Percentiles rank a stretch among this genome's conserved stretches.
phyloP scores from a whole-genome alignment of 768 basidiomycete genomes.

The Lyophyllum decastes region DNA sequence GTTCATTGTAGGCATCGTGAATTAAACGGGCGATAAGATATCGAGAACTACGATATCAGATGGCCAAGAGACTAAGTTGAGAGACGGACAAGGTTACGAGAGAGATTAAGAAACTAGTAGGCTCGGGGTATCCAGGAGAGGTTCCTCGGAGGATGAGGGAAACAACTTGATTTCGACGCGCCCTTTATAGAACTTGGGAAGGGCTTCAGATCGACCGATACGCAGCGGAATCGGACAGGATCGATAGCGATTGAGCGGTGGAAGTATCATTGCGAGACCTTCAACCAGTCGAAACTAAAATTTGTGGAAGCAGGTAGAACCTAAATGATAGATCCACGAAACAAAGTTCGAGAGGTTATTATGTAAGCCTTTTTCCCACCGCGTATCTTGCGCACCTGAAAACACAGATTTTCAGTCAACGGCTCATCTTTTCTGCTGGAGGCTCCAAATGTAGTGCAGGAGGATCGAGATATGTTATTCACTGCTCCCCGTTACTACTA shows the following conservation, averaged over 20 bases:
- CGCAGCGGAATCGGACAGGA: neutral
- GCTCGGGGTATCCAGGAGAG: slow-evolving; percentile 13
- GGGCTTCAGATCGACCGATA: slow-evolving; percentile 13
- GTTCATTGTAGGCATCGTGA: slow-evolving; percentile 10
- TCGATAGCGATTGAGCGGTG: slow-evolving; percentile 5
- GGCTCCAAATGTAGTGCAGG: too few relatives aligned
- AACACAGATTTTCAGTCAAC: too few relatives aligned
- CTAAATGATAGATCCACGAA: too few relatives aligned
- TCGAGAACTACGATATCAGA: slow-evolving; percentile 6
- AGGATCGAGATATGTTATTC: too few relatives aligned
- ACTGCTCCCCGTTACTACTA: too few relatives aligned
- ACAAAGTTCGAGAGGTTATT: neutral
- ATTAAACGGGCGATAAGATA: slow-evolving; percentile 6
- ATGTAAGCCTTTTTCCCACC: neutral
- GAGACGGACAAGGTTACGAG: neutral
- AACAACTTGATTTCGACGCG: neutral
- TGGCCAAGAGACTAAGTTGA: neutral
- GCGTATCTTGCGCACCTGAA: too few relatives aligned
- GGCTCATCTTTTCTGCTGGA: too few relatives aligned
- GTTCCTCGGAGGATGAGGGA: slow-evolving; percentile 16
- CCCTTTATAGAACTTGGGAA: slow-evolving; percentile 13
- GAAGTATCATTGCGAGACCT: slow-evolving; percentile 13
- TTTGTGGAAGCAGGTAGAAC: slow-evolving; percentile 1
- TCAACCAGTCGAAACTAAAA: slow-evolving; percentile 16
- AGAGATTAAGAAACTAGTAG: neutral